Percentiles rank a stretch among this genome's conserved stretches.
These are phyloP conservation scores for Malassezia dermatis DNA, from an alignment of 1,284 basidiomycete species.

Conservation along the genomic window DNA sequence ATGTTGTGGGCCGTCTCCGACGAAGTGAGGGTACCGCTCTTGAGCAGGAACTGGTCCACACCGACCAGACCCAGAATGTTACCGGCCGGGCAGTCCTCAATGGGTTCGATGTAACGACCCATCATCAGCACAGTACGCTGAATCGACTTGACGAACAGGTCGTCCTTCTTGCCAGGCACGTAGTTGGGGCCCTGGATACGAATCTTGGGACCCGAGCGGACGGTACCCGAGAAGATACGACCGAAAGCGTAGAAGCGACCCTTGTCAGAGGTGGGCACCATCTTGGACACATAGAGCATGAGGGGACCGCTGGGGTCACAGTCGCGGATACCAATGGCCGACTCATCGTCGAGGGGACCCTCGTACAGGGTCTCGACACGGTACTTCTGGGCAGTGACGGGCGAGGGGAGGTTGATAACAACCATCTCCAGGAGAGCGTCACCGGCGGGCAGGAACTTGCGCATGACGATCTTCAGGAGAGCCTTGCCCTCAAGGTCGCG, in stretches of 20 bases:
- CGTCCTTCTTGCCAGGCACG: constrained; percentile 95
- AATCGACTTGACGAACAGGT: constrained; percentile 94
- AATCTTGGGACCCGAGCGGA: constrained; percentile 92
- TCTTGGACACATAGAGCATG: constrained; percentile 98
- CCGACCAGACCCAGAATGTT: constrained; percentile 99
- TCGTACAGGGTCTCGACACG: constrained; percentile 99
- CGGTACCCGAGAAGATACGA: constrained; percentile 98
- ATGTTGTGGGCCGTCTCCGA: constrained; percentile 99
- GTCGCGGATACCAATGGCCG: constrained; percentile 94
- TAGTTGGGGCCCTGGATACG: constrained; percentile 99
- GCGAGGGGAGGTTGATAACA: constrained; percentile 87
- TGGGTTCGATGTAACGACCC: constrained; percentile 97
- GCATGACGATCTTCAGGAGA: constrained; percentile 96
- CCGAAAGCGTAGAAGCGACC: constrained; percentile 99
- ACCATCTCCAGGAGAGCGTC: constrained; percentile 99
- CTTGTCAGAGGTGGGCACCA: constrained; percentile 99
- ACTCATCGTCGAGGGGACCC: constrained; percentile 99
- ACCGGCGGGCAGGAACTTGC: constrained; percentile 98
- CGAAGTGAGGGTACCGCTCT: constrained; percentile 87
- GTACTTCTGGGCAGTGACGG: constrained; percentile 90
- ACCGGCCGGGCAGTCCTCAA: constrained; percentile 96
- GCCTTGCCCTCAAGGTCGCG: constrained; percentile 90
- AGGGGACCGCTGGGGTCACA: constrained; percentile 95
- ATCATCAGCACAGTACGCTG: constrained; percentile 99
- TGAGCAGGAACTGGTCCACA: constrained; percentile 99